Percentiles rank a stretch among this genome's conserved stretches.
Conservation (phyloP, 805 yeast species). For the Spathaspora girioi region DNA sequence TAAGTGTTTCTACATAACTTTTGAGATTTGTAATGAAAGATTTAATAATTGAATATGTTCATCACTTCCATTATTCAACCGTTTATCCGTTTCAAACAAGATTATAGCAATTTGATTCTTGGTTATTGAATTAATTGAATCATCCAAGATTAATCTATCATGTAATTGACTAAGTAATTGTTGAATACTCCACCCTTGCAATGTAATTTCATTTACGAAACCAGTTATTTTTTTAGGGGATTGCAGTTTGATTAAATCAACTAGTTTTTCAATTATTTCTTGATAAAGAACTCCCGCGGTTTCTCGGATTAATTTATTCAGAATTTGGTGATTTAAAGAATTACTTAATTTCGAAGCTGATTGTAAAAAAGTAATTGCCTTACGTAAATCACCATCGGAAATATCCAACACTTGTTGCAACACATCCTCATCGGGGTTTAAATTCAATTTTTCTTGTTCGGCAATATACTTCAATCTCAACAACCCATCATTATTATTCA, state of each 20-base stretch:
- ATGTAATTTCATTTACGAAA: conserved; percentile 48
- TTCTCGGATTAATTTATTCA: conserved; percentile 53
- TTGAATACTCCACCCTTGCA: conserved; percentile 77
- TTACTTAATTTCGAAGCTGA: conserved; percentile 64
- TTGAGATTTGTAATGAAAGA: conserved; percentile 37
- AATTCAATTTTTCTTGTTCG: conserved; percentile 29
- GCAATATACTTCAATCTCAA: conserved; percentile 62
- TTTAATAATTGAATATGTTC: conserved; percentile 82
- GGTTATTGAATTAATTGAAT: conserved; percentile 42
- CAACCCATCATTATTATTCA: conserved; percentile 70
- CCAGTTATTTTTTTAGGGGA: conserved; percentile 27
- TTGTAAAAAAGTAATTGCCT: conserved; percentile 86
- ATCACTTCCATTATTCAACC: conserved; percentile 80
- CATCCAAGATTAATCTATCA: conserved; percentile 58
- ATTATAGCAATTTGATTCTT: conserved; percentile 64
- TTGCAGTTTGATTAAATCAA: conserved; percentile 27
- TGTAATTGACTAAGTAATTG: conserved; percentile 72
- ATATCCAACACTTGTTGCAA: conserved; percentile 64
- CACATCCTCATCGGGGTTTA: conserved; percentile 44
- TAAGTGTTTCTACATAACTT: conserved; percentile 1
- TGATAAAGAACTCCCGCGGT: conserved; percentile 74
- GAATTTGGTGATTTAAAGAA: conserved; percentile 25
- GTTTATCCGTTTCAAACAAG: conserved; percentile 71
- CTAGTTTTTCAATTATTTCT: conserved; percentile 38
- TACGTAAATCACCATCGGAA: conserved; percentile 87